Base-by-base conservation (phyloP, 192 early-diverging fungal genomes). In the Mortierella claussenii region DNA sequence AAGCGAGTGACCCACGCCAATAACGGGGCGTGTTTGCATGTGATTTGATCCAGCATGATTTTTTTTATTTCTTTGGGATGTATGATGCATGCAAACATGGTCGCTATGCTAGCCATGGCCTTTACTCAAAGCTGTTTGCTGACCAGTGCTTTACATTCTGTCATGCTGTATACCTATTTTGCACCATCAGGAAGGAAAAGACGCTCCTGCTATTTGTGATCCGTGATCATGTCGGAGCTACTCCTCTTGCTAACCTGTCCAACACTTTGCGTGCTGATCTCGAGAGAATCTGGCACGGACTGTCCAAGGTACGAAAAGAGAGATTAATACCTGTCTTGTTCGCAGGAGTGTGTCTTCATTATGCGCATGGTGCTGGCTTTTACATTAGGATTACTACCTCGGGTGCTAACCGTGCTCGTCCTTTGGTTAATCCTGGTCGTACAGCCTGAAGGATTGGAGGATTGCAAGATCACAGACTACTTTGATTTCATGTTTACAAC, bases 201-300 rank as follows among this genome's bases (percentile, higher is more conserved):
- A 99, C 97, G 0, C 89, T 95, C 23, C 81, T 99, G 42, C 89
- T 97, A 54, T 97, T 99, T 84, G 95, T 98, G 10, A 94, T 99
- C 59, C 90, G 98, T 71, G 98, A 99, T 76, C 96, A 95, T 75
- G 93, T 94, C 15, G 92, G 91, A 43, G 70, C 88, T 32, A 97
- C 97, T 2, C 94, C 98, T 42, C 79, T 99, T 28, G 85, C 75
- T 24, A 95, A 89, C 66, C 83, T 98, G 23, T 79, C 89, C 24
- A 88, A 86, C 18, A 96, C 93, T 32, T 63, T 99, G 63, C 82
- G 82, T 43, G 85, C 73, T 24, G 95, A 98, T 82, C 79, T 99
- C 61, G 88, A 96, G 64, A 88, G 90, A 51, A 95, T 98, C 63
- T 99, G 98, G 98, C 87, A 80, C n/a, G 82, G 88, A 31, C 81